A percentile compares a stretch with the other conserved stretches of the same genome.
phyloP scores from a whole-genome alignment of 176 grass and related monocot genomes.

The Triticum monococcum region DNA sequence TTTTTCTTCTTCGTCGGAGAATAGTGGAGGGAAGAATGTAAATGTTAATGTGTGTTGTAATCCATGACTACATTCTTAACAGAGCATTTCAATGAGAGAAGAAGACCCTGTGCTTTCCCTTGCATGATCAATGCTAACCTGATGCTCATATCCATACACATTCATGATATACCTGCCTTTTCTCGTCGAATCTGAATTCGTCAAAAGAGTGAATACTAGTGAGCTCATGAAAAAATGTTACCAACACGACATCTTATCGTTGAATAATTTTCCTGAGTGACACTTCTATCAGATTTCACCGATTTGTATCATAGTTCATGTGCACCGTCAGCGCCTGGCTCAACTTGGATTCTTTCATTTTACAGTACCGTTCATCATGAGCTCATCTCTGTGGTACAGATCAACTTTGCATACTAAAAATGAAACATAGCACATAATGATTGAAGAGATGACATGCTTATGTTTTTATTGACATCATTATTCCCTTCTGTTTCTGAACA shows the following conservation, averaged over 20 bases:
- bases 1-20: slow-evolving; percentile 34
- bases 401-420: neutral
- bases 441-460: neutral
- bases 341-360: neutral
- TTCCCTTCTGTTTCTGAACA: neutral
- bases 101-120: slow-evolving; percentile 16
- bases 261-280: neutral
- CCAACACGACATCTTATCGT: neutral
- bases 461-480: neutral
- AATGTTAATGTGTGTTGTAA: slow-evolving; percentile 53
- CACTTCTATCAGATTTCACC: neutral
- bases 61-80: slow-evolving; percentile 27
- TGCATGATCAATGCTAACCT: neutral
- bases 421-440: neutral
- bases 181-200: neutral
- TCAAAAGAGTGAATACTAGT: neutral
- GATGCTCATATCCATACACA: neutral
- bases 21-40: slow-evolving; percentile 47
- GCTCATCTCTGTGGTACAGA: neutral
- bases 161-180: neutral
- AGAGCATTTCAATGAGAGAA: slow-evolving; percentile 36
- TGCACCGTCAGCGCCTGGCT: neutral
- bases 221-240: neutral
- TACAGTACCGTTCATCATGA: neutral
- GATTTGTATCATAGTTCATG: neutral